Percentiles rank a stretch among this genome's conserved stretches.
Evolutionary conservation across 805 yeast genomes (phyloP).

Genomic region (Candida khao-thaluensis): DNA sequence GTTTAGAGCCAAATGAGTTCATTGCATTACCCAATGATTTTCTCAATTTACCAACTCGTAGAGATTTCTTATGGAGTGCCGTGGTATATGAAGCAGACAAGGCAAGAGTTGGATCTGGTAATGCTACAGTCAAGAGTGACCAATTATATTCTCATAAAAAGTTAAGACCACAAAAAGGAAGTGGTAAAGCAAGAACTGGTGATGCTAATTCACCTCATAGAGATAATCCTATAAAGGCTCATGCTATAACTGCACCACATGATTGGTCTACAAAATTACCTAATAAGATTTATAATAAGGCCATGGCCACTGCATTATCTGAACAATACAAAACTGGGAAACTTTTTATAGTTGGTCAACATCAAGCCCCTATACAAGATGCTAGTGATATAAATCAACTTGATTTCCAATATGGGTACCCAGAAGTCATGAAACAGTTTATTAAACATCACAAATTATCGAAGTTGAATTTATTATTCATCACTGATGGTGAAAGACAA

Average conservation of each 20-base stretch:
- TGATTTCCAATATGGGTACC: constrained; percentile 41
- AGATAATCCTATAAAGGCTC: constrained; percentile 85
- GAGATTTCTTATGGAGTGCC: constrained; percentile 93
- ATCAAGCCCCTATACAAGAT: constrained; percentile 12
- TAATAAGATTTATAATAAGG: constrained; percentile 65
- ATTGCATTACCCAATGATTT: constrained; percentile 75
- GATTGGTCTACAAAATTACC: constrained; percentile 83
- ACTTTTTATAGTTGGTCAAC: constrained; percentile 63
- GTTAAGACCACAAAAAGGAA: constrained; percentile 85
- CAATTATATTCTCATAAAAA: constrained; percentile 83
- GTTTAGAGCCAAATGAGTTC: constrained; percentile 77
- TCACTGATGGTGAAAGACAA: constrained; percentile 57
- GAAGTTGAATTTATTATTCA: constrained; percentile 60
- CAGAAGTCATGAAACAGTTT: constrained; percentile 50
- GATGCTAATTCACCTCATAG: constrained; percentile 93
- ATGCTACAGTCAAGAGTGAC: constrained; percentile 83
- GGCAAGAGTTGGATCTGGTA: constrained; percentile 84
- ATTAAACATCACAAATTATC: constrained; percentile 48
- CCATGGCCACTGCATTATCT: constrained; percentile 79
- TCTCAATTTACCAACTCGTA: constrained; percentile 73
- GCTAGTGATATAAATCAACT: constrained; percentile 20
- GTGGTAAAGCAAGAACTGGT: constrained; percentile 95
- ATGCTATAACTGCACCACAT: constrained; percentile 87
- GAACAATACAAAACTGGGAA: constrained; percentile 75
- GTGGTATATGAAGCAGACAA: constrained; percentile 89